Conservation (phyloP, 192 early-diverging fungal genomes). For the Coemansia sp. region DNA sequence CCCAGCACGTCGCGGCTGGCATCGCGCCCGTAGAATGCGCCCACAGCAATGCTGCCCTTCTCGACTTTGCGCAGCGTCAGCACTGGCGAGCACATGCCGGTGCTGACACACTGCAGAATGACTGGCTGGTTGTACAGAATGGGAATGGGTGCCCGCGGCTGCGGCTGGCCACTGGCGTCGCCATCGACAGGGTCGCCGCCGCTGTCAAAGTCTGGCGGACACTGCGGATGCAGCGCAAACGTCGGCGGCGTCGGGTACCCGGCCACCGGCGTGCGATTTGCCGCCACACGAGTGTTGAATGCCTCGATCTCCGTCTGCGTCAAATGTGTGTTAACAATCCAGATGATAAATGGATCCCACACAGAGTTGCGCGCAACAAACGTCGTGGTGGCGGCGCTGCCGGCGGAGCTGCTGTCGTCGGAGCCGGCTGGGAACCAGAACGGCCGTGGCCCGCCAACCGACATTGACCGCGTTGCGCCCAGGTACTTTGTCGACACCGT, state of each 20-base stretch:
- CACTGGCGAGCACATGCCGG: constrained; percentile 77
- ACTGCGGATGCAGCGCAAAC: constrained; percentile 66
- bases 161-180: constrained; percentile 20
- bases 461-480: constrained; percentile 54
- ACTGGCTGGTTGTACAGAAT: constrained; percentile 87
- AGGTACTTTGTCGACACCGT: constrained; percentile 87
- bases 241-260: constrained; percentile 78
- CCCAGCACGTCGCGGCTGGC: constrained; percentile 61
- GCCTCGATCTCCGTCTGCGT: constrained; percentile 58
- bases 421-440: constrained; percentile 49
- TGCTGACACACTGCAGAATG: constrained; percentile 83
- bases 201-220: constrained; percentile 39
- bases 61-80: constrained; percentile 85
- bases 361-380: constrained; percentile 72
- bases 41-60: constrained; percentile 74
- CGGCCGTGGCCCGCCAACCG: constrained; percentile 52
- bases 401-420: constrained; percentile 7
- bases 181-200: constrained; percentile 12
- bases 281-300: constrained; percentile 43
- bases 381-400: constrained; percentile 46
- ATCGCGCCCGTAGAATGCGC: constrained; percentile 55
- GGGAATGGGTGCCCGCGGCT: constrained; percentile 59
- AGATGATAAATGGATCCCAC: constrained; percentile 90
- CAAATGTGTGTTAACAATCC: constrained; percentile 70
- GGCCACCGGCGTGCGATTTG: constrained; percentile 43